Evolutionary conservation across 371 early-diverging fungal genomes (phyloP).

Genomic region (Mortierella sp.): DNA sequence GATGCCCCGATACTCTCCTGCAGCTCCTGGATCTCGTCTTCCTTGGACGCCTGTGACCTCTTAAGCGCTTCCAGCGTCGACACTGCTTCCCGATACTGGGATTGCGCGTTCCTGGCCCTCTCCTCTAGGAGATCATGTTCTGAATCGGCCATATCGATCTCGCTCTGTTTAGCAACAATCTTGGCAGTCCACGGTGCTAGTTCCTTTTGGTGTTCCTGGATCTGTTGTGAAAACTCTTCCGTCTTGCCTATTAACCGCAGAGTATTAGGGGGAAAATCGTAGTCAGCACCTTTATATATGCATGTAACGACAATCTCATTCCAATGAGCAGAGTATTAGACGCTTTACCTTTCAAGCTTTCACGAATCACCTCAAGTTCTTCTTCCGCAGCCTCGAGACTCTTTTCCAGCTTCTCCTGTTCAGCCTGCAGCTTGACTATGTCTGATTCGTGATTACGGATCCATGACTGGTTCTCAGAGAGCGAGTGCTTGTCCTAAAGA

Average conservation of each 20-base stretch:
- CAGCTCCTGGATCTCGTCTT: constrained; percentile 65
- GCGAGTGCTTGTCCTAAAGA: constrained; percentile 65
- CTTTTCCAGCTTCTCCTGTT: constrained; percentile 74
- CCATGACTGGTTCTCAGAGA: constrained; percentile 64
- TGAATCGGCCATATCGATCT: constrained; percentile 82
- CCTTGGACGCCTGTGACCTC: constrained; percentile 55
- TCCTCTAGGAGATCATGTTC: constrained; percentile 82
- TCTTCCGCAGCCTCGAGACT: constrained; percentile 76
- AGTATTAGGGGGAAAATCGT: neutral
- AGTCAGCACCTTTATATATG: neutral
- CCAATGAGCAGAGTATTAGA: neutral
- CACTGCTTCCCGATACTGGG: constrained; percentile 75
- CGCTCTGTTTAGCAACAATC: constrained; percentile 78
- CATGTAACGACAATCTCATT: neutral
- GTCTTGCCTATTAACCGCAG: constrained; percentile 72
- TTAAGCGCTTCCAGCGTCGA: constrained; percentile 63
- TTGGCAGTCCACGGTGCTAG: constrained; percentile 90
- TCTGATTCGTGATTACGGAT: constrained; percentile 71
- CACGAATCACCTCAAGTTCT: constrained; percentile 82
- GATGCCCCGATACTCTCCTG: constrained; percentile 60
- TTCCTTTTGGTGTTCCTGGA: constrained; percentile 82
- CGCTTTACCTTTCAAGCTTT: constrained; percentile 77
- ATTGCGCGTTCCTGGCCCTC: constrained; percentile 64
- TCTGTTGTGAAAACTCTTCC: constrained; percentile 74
- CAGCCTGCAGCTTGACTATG: constrained; percentile 62